A percentile compares a stretch with the other conserved stretches of the same genome.
Conservation (phyloP, 1,139 yeast genomes). For the Kurtzmaniella quercitrusa region DNA sequence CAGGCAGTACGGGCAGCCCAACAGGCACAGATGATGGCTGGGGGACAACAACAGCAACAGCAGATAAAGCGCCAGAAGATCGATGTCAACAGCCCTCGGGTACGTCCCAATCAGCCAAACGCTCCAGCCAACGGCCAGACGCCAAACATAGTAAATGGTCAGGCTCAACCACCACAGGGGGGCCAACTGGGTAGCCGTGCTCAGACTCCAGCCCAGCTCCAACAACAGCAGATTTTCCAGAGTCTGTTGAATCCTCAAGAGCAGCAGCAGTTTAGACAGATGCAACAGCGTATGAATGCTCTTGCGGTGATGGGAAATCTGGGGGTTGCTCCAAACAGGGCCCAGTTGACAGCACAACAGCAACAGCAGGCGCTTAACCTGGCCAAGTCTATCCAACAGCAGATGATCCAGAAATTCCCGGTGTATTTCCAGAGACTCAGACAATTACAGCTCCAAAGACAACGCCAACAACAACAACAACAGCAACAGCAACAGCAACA, state of each 20-base stretch:
- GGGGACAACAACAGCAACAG: constrained; percentile 4
- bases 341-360: constrained; percentile 40
- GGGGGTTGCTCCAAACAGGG: constrained; percentile 43
- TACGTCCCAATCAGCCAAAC: constrained; percentile 3
- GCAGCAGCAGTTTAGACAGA: constrained; percentile 40
- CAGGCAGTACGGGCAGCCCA: constrained; percentile 6
- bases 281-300: constrained; percentile 39
- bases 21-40: constrained; percentile 5
- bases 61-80: constrained; percentile 8
- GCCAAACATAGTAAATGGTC: constrained; percentile 4
- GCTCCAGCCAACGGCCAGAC: constrained; percentile 7
- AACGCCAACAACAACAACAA: constrained; percentile 24
- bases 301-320: constrained; percentile 43
- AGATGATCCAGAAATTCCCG: constrained; percentile 41
- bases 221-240: constrained; percentile 45
- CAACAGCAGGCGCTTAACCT: constrained; percentile 45
- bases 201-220: constrained; percentile 34
- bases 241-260: constrained; percentile 40
- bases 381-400: constrained; percentile 41
- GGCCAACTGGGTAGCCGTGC: constrained; percentile 7
- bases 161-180: constrained; percentile 3
- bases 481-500: constrained; percentile 8
- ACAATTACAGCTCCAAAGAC: constrained; percentile 39
- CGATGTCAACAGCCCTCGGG: constrained; percentile 2
- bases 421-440: constrained; percentile 41